A percentile compares a stretch with the other conserved stretches of the same genome.
Conservation (phyloP, 202 grass and related monocot species). For the Schoenoplectus tabernaemontani region DNA sequence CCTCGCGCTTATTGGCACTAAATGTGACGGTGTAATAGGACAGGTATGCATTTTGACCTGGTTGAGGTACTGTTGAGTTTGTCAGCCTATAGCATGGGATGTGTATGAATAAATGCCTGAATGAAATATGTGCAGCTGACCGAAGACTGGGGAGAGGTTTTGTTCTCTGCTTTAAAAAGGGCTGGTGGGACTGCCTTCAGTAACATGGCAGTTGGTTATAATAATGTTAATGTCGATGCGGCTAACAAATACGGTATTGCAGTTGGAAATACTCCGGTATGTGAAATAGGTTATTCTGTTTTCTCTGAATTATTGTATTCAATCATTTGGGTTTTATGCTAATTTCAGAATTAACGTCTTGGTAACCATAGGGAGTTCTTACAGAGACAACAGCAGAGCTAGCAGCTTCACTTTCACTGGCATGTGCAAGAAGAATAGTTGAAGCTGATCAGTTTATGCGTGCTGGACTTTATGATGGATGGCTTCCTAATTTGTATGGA, state of each 20-base stretch:
- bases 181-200: conserved; percentile 78
- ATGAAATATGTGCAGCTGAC: conserved; percentile 50
- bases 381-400: conserved; percentile 87
- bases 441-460: conserved; percentile 92
- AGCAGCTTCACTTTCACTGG: conserved; percentile 55
- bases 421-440: conserved; percentile 65
- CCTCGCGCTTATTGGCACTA: conserved; percentile 61
- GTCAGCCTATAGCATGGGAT: background rate
- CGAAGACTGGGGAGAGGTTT: conserved; percentile 78
- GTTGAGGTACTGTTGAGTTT: background rate
- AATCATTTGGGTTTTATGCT: background rate
- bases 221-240: conserved; percentile 70
- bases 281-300: background rate
- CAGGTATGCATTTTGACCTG: conserved; percentile 31
- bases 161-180: conserved; percentile 76
- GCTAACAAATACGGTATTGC: conserved; percentile 64
- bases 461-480: conserved; percentile 79
- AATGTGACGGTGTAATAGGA: conserved; percentile 72
- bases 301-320: background rate
- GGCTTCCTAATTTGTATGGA: conserved; percentile 76
- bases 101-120: conserved; percentile 23
- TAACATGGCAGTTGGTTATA: conserved; percentile 98
- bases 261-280: conserved; percentile 75
- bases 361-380: conserved; percentile 43
- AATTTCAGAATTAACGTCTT: background rate